phyloP scores from a whole-genome alignment of 352 stramenopile genomes.

The Phytophthora litchii region DNA sequence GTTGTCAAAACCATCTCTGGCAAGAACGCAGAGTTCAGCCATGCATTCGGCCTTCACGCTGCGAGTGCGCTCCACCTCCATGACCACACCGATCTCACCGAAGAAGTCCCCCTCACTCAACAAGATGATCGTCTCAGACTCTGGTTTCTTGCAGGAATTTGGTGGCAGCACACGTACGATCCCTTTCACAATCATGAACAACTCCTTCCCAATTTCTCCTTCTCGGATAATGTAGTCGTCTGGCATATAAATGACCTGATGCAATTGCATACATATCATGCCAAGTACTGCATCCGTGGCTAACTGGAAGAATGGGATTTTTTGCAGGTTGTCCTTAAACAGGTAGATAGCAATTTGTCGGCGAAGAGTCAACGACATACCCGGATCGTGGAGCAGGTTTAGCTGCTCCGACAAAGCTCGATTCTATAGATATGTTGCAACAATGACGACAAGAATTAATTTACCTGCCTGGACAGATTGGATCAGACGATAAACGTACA shows the following conservation, averaged over 20 bases:
- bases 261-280: conserved; percentile 77
- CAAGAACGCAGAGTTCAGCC: conserved; percentile 67
- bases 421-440: conserved; percentile 29
- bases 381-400: conserved; percentile 59
- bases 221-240: conserved; percentile 70
- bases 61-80: conserved; percentile 69
- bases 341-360: conserved; percentile 73
- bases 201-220: conserved; percentile 66
- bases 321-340: conserved; percentile 73
- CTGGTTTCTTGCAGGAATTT: conserved; percentile 29
- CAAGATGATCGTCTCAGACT: conserved; percentile 51
- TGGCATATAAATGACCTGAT: conserved; percentile 71
- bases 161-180: conserved; percentile 65
- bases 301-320: conserved; percentile 76
- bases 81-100: conserved; percentile 67
- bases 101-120: conserved; percentile 72
- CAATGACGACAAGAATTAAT: conserved; percentile 6
- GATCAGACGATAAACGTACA: conserved; percentile 23
- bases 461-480: background rate
- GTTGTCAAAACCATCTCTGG: conserved; percentile 68
- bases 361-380: conserved; percentile 64
- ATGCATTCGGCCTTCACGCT: conserved; percentile 71
- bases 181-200: conserved; percentile 80
- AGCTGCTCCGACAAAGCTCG: conserved; percentile 65
- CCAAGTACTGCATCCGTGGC: conserved; percentile 62